Base-by-base conservation (phyloP, 2,329 filamentous ascomycete species). In the Pestalotiopsis sp. region DNA sequence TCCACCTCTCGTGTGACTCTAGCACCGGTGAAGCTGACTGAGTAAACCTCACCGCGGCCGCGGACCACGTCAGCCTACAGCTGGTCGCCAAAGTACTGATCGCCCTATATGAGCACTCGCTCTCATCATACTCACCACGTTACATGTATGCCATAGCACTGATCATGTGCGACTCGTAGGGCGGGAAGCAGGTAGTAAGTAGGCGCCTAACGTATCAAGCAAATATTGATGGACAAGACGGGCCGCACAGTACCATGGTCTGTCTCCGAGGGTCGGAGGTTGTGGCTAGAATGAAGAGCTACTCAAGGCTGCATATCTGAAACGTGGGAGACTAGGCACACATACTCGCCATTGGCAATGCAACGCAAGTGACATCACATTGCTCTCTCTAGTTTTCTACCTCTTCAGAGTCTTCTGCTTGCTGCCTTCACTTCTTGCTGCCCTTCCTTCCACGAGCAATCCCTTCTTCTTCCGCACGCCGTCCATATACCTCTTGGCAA, bases 401-500 rank as follows among this genome's bases (percentile, higher is more conserved):
- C 89, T 81, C 83, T 91, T 91, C 75, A 91, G 72, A 5, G 88
- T 91, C 84, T 90, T 91, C 79, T 91, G 95, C 88, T 99, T 99
- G 88, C 98, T 95, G 1, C 94, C 96, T 84, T 96, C 93, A 70
- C 90, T 91, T 56, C 94, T 91, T 73, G 93, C 87, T 74, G 92
- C 86, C 73, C 91, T 88, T 1, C 92, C 93, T 83, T 91, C 90
- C 3, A 99, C 91, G 74, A 97, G 82, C 80, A 99, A 77, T 0
- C 96, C 96, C 88, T 99, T 99, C 80, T 94, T 87, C 78, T 86
- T 87, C 76, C 96, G 86, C 56, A 99, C 95, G 49, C 88, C 85
- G 82, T 99, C 96, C 88, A 99, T 95, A 84, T 98, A 98, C 77
- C 93, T 84, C 88, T 97, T 97, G 27, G 96, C 96, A 64, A 98